Conservation (phyloP, 805 yeast species). For the Lipomyces chichibuensis region DNA sequence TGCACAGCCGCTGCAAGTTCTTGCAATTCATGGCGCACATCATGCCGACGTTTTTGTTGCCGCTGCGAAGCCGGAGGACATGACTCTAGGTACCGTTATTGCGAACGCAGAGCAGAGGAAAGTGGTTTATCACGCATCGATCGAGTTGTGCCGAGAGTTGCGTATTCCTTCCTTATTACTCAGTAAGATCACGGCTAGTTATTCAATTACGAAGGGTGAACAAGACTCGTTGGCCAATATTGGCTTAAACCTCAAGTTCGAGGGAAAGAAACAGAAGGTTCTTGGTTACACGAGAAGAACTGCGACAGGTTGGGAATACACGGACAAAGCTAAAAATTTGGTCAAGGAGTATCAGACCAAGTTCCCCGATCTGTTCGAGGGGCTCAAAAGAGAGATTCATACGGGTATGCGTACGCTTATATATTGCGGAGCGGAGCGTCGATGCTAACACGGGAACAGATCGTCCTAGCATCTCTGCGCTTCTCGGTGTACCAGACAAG, state of each 20-base stretch:
- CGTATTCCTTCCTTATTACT: constrained; percentile 65
- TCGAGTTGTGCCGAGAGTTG: constrained; percentile 62
- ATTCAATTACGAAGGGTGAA: constrained; percentile 58
- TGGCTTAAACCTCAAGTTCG: constrained; percentile 85
- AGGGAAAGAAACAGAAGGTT: constrained; percentile 76
- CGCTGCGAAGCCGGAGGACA: constrained; percentile 50
- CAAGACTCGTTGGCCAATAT: constrained; percentile 59
- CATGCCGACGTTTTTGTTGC: constrained; percentile 41
- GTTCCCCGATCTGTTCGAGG: constrained; percentile 65
- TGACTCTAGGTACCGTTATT: constrained; percentile 64
- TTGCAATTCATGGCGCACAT: constrained; percentile 45
- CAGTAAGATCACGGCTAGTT: constrained; percentile 76
- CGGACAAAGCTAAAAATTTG: constrained; percentile 70
- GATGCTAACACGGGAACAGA: constrained; percentile 7
- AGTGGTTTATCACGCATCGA: constrained; percentile 65
- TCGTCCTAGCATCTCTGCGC: constrained; percentile 14
- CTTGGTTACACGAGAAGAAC: constrained; percentile 78
- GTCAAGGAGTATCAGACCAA: constrained; percentile 60
- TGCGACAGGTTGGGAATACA: constrained; percentile 77
- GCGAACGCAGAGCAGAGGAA: constrained; percentile 57
- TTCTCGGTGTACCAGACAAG: constrained; percentile 34
- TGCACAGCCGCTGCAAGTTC: constrained; percentile 66
- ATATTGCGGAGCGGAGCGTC: neutral
- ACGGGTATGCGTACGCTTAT: constrained; percentile 8
- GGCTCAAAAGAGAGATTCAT: constrained; percentile 43